phyloP scores from a whole-genome alignment of 1,284 basidiomycete genomes.

The Leccinum brunneo-olivaceum region DNA sequence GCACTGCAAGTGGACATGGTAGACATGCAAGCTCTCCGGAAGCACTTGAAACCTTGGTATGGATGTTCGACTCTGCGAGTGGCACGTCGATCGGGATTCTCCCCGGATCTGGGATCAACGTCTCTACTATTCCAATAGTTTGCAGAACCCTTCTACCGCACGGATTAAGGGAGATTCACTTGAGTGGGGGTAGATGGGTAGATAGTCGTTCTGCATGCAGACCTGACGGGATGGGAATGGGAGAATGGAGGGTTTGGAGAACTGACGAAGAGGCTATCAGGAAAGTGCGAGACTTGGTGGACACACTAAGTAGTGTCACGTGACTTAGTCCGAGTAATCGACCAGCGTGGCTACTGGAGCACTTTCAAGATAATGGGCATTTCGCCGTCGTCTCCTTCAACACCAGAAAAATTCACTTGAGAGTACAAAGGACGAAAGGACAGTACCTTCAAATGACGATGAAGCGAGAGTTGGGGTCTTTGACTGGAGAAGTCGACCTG shows the following conservation, averaged over 20 bases:
- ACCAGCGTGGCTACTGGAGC: slow-evolving; percentile 19
- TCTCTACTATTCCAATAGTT: slow-evolving; percentile 42
- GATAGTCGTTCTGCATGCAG: slow-evolving; percentile 47
- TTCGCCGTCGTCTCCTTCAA: slow-evolving; percentile 26
- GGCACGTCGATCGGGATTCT: slow-evolving; percentile 43
- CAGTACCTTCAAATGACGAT: slow-evolving; percentile 39
- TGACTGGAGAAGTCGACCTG: slow-evolving; percentile 42
- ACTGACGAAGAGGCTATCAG: slow-evolving; percentile 49
- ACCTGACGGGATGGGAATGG: slow-evolving; percentile 64
- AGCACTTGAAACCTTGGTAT: slow-evolving; percentile 40
- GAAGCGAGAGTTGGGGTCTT: slow-evolving; percentile 58
- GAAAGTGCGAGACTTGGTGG: slow-evolving; percentile 44
- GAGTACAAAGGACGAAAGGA: slow-evolving; percentile 14
- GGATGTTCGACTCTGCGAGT: slow-evolving; percentile 34
- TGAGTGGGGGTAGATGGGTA: slow-evolving; percentile 62
- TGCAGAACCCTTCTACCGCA: slow-evolving; percentile 44
- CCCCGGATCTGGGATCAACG: slow-evolving; percentile 68
- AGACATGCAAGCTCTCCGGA: slow-evolving; percentile 30
- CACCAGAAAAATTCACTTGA: slow-evolving; percentile 25
- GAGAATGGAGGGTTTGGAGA: slow-evolving; percentile 63
- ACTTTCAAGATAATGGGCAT: slow-evolving; percentile 31
- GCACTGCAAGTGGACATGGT: slow-evolving; percentile 43
- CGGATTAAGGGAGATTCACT: slow-evolving; percentile 60
- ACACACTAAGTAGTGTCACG: slow-evolving; percentile 26
- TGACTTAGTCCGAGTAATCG: slow-evolving; percentile 19